Evolutionary conservation across 2,329 filamentous ascomycete genomes (phyloP), one percentile per base, ranked within the genome.

Genomic region (Calcarisporium arbuscula): DNA sequence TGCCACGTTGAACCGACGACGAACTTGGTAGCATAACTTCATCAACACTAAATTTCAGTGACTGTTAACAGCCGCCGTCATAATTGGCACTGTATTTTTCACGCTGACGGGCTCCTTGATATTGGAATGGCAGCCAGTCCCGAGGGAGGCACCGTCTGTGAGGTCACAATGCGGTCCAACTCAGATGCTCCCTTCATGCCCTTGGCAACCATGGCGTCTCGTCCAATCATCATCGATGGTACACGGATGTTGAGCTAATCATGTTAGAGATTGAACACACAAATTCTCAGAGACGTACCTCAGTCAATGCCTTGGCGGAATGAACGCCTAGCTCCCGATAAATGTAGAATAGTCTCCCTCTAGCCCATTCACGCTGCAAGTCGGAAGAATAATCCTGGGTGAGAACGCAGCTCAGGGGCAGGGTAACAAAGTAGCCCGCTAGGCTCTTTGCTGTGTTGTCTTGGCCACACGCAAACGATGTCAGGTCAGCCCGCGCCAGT

Each of bases 171-270:
- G n/a, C n/a, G n/a, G n/a, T n/a, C n/a, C n/a, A n/a, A n/a, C n/a
- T n/a, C n/a, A n/a, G n/a, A n/a, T n/a, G n/a, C n/a, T n/a, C n/a
- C n/a, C n/a, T n/a, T n/a, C n/a, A n/a, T n/a, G n/a, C n/a, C n/a
- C 22, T 25, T 58, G 2, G 61, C 61, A 58, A 70, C 61, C 8
- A 72, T 51, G 5, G 60, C 60, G 47, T 77, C 72, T 20, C 67
- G 58, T 17, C 62, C 64, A 49, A 80, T 76, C 40, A 77, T 61
- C 74, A 79, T 78, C 2, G 72, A 77, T 4, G 75, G 75, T 17
- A 77, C 60, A 16, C 74, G 71, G 33, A 79, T 52, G 48, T 74
- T 65, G 37, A 77, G 62, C 72, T 77, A 32, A 27, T 38, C 7
- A 29, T 31, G 28, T 39, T 16, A 38, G 34, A 19, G 16, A 26